Conservation (phyloP, 2,329 filamentous ascomycete species). For the Arthrobotrys musiformis region DNA sequence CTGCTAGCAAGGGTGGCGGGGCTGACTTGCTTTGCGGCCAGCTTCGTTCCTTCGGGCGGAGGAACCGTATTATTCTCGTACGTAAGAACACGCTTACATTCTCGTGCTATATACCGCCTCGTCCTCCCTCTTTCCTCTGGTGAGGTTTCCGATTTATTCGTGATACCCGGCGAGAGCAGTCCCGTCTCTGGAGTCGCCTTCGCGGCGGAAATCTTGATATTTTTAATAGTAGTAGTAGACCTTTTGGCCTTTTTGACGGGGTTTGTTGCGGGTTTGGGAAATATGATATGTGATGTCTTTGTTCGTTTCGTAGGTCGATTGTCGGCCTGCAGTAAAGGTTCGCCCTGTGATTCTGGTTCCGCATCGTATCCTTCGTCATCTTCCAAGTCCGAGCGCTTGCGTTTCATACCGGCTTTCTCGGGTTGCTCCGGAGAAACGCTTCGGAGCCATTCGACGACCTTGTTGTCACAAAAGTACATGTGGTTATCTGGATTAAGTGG, state of each 20-base stretch:
- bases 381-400: slow-evolving; percentile 32
- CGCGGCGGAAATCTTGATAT: neutral
- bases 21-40: neutral
- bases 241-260: neutral
- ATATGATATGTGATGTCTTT: slow-evolving; percentile 20
- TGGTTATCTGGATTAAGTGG: slow-evolving; percentile 25
- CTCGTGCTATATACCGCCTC: slow-evolving; percentile 31
- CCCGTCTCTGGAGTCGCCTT: slow-evolving; percentile 19
- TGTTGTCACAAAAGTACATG: slow-evolving; percentile 31
- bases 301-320: slow-evolving; percentile 27
- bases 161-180: slow-evolving; percentile 35
- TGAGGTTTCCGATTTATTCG: slow-evolving; percentile 42
- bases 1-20: neutral
- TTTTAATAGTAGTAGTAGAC: neutral
- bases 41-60: neutral
- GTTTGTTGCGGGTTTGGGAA: slow-evolving; percentile 3
- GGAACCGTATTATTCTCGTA: slow-evolving; percentile 4
- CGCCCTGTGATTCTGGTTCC: neutral
- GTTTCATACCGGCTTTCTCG: slow-evolving; percentile 26
- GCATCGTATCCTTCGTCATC: slow-evolving; percentile 1
- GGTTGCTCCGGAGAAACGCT: slow-evolving; percentile 29
- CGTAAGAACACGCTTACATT: slow-evolving; percentile 40
- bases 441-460: slow-evolving; percentile 38
- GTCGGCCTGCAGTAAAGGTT: slow-evolving; percentile 7
- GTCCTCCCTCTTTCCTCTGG: slow-evolving; percentile 40